Evolutionary conservation across 306 rosid species (phyloP), one percentile per base, ranked within the genome.

Genomic region (Fragaria vesca): DNA sequence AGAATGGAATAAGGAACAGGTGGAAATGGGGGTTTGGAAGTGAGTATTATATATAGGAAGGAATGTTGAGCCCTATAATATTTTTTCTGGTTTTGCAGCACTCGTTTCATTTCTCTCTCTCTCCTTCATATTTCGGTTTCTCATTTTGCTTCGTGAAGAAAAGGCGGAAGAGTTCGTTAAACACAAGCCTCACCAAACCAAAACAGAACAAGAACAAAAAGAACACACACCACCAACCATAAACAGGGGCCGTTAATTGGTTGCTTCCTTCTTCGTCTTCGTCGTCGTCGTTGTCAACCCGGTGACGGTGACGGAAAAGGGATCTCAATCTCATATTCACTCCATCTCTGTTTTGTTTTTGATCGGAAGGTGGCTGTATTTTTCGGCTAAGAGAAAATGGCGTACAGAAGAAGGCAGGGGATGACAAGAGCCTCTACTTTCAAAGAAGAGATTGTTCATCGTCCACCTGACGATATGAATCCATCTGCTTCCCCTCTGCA

Each of bases 321-420:
- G 30, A 66, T 66, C 40, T 2, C 28, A 8, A 8, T 66, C 43
- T 26, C 66, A 28, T 26, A 4, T 7, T 13, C 17, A 3, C 43
- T 40, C 43, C 43, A 1, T 61, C 17, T 62, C 40, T 63, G 69
- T 63, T 63, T 63, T 63, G 12, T 10, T 42, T 0, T 68, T 66
- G 47, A 66, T 66, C 47, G 13, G 11, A 24, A 28, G 66, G 51
- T 67, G 48, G 5, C 45, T 11, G 9, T 10, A 32, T 16, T 36
- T 40, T 8, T 2, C 45, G 18, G 24, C 18, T 16, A 6, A 17
- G 38, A 20, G 16, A 65, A n/a, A 12, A 94, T 95, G 99, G 99
- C 99, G 10, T 95, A 95, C 43, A 84, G 98, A 66, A 86, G 99
- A 84, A 95, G 93, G 79, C 99, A 95, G 74, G 91, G 90, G 52